Evolutionary conservation across 441 rosid species (phyloP).

Genomic region (Metrosideros polymorpha): DNA sequence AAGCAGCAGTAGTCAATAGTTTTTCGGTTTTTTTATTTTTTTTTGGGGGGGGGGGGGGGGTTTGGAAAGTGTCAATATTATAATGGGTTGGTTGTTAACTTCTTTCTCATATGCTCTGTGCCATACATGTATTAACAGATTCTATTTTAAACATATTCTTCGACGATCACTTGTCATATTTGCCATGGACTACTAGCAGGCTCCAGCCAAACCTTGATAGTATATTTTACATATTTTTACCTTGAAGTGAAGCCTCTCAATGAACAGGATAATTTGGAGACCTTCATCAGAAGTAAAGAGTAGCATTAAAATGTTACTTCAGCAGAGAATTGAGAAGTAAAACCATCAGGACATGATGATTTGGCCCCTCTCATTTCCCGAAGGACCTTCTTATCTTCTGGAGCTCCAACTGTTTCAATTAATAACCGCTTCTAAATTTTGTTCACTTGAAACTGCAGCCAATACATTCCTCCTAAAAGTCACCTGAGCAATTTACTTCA

Average conservation of each 20-base stretch:
- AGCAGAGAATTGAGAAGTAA: background rate
- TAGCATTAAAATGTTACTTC: background rate
- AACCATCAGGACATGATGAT: background rate
- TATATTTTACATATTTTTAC: background rate
- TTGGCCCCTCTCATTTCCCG: background rate
- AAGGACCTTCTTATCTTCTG: background rate
- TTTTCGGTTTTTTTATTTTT: background rate
- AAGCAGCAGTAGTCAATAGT: background rate
- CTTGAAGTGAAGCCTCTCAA: background rate
- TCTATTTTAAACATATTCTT: background rate
- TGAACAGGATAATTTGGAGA: background rate
- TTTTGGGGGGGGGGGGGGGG: too few species aligned
- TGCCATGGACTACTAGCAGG: background rate
- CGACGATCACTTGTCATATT: background rate
- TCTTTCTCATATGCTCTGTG: background rate
- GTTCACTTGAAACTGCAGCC: background rate
- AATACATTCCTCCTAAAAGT: background rate
- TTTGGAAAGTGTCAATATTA: too few species aligned
- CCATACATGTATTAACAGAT: background rate
- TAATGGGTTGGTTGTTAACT: too few species aligned
- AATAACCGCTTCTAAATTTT: background rate
- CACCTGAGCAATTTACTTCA: background rate
- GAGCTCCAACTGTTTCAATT: background rate
- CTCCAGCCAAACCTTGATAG: background rate
- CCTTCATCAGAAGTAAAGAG: background rate